A percentile compares a stretch with the other conserved stretches of the same genome.
Conservation (phyloP, 2,329 filamentous ascomycete species). For the Acrodontium crateriforme region DNA sequence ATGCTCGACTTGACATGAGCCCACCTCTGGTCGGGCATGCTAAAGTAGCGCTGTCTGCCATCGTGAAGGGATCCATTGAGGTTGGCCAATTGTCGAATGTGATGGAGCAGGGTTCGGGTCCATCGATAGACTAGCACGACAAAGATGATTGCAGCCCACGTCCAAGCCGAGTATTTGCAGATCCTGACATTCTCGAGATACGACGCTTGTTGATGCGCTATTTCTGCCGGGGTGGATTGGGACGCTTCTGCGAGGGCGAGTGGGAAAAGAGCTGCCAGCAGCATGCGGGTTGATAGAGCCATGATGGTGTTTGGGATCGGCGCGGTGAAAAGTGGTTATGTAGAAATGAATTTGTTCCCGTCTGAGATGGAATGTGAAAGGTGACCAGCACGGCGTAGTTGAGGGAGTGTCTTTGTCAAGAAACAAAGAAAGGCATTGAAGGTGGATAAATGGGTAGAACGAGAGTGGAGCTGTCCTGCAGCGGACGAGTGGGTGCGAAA, state of each 20-base stretch:
- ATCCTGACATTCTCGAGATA: constrained; percentile 18
- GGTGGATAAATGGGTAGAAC: too few relatives aligned
- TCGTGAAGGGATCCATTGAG: constrained; percentile 51
- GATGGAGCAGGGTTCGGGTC: constrained; percentile 45
- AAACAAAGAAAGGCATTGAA: too few relatives aligned
- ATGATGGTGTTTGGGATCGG: too few relatives aligned
- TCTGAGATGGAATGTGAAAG: too few relatives aligned
- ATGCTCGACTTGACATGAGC: constrained; percentile 33
- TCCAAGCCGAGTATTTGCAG: constrained; percentile 21
- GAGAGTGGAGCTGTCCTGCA: too few relatives aligned
- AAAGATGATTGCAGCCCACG: constrained; percentile 49
- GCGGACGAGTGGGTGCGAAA: too few relatives aligned
- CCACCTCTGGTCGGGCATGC: constrained; percentile 41
- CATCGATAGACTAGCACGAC: constrained; percentile 56
- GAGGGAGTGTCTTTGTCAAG: too few relatives aligned
- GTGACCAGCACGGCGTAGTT: too few relatives aligned
- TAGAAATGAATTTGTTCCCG: too few relatives aligned
- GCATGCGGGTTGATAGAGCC: too few relatives aligned
- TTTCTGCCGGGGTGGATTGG: constrained; percentile 1
- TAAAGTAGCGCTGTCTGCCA: constrained; percentile 57
- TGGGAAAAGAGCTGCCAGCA: constrained; percentile 7
- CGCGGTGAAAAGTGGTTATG: too few relatives aligned
- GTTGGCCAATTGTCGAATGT: constrained; percentile 60
- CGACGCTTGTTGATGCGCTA: constrained; percentile 1
- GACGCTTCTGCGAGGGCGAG: constrained; percentile 3